A percentile compares a stretch with the other conserved stretches of the same genome.
Conservation (phyloP, 192 early-diverging fungal genomes). For the Coemansia sp. region DNA sequence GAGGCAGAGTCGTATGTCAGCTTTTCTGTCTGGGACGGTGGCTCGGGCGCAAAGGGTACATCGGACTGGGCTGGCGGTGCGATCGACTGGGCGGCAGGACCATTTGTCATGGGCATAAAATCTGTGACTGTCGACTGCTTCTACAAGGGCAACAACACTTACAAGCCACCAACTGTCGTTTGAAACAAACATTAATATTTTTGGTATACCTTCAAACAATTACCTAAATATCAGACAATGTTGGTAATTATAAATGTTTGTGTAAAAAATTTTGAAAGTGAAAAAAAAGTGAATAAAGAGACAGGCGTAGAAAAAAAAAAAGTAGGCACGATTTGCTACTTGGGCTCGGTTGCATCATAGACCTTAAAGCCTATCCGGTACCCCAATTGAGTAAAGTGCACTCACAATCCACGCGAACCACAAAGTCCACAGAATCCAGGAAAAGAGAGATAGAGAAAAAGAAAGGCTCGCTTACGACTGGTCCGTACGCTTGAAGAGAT, state of each 20-base stretch:
- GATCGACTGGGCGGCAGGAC: conserved; percentile 60
- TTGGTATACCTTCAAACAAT: neutral
- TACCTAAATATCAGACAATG: neutral
- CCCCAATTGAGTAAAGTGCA: neutral
- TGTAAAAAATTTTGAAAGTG: neutral
- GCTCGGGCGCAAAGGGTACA: conserved; percentile 59
- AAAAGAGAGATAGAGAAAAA: too few relatives aligned
- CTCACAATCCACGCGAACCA: neutral
- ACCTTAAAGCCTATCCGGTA: neutral
- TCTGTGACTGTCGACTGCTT: conserved; percentile 60
- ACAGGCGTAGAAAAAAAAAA: neutral
- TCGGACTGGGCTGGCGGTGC: conserved; percentile 65
- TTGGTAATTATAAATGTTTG: neutral
- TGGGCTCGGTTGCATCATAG: conserved; percentile 8
- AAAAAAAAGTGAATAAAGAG: conserved; percentile 8
- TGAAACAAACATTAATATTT: conserved; percentile 6
- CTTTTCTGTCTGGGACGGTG: conserved; percentile 72
- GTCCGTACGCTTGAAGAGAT: conserved; percentile 47
- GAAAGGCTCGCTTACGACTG: conserved; percentile 14
- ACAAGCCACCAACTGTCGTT: conserved; percentile 32
- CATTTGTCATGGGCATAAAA: conserved; percentile 59
- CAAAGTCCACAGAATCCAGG: neutral
- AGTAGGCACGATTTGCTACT: neutral
- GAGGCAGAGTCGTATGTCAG: conserved; percentile 57
- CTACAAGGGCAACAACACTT: conserved; percentile 59